phyloP scores from a whole-genome alignment of 495 filamentous ascomycete species.

The Gamarada debralockiae region DNA sequence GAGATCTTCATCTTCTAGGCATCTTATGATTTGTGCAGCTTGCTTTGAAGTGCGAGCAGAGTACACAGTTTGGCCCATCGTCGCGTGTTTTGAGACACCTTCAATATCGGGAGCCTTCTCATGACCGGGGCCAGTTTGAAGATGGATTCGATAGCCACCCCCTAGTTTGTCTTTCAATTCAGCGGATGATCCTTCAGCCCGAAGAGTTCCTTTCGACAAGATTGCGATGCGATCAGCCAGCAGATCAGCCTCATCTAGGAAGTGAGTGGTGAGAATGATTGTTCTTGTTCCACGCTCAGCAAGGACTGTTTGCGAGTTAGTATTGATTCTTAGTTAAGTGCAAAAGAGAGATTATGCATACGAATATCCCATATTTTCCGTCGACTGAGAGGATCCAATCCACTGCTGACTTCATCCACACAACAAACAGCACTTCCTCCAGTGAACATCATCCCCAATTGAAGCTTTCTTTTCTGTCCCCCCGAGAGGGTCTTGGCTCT shows the following conservation, averaged over 20 bases:
- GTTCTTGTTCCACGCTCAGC: slow-evolving; percentile 73
- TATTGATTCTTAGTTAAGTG: too few relatives aligned
- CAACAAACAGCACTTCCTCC: slow-evolving; percentile 81
- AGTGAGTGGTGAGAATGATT: slow-evolving; percentile 82
- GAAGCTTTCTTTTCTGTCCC: slow-evolving; percentile 87
- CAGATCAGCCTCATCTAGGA: slow-evolving; percentile 74
- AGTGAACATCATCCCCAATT: slow-evolving; percentile 90
- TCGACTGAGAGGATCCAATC: slow-evolving; percentile 75
- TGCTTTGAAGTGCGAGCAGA: slow-evolving; percentile 57
- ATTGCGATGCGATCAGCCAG: slow-evolving; percentile 76
- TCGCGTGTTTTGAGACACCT: slow-evolving; percentile 49
- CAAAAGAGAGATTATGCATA: too few relatives aligned
- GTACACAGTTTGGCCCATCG: slow-evolving; percentile 68
- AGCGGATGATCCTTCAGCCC: slow-evolving; percentile 72
- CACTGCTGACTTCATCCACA: slow-evolving; percentile 82
- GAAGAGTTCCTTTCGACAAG: slow-evolving; percentile 66
- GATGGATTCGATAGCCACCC: slow-evolving; percentile 72
- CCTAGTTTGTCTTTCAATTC: slow-evolving; percentile 67
- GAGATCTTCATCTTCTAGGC: slow-evolving; percentile 57
- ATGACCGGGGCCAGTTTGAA: slow-evolving; percentile 48
- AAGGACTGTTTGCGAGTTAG: slow-evolving; percentile 44
- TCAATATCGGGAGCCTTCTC: slow-evolving; percentile 47
- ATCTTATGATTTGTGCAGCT: slow-evolving; percentile 61
- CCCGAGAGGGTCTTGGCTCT: slow-evolving; percentile 70
- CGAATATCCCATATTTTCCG: slow-evolving; percentile 86